Conservation (phyloP, 2,329 filamentous ascomycete species). For the Fusarium lyarnte region DNA sequence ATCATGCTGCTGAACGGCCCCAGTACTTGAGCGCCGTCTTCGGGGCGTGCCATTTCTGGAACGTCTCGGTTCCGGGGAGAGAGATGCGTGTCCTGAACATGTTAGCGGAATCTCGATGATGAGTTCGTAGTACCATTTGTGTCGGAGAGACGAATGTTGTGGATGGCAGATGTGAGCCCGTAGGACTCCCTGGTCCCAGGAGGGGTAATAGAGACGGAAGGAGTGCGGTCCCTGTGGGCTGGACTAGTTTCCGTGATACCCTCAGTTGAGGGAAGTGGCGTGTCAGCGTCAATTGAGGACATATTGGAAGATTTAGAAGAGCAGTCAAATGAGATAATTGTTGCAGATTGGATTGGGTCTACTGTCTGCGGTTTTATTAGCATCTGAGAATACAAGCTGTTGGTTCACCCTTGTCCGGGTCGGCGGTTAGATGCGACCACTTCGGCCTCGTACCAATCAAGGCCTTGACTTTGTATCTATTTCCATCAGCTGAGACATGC, state of each 20-base stretch:
- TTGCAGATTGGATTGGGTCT: not conserved
- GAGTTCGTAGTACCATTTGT: not conserved
- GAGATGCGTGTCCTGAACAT: not conserved
- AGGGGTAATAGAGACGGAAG: conserved; percentile 25
- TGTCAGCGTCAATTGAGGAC: not conserved
- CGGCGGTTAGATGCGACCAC: conserved; percentile 4
- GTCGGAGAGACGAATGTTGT: conserved; percentile 15
- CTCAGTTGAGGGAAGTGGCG: conserved; percentile 1
- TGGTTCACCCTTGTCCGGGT: not conserved
- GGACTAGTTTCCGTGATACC: not conserved
- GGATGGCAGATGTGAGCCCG: not conserved
- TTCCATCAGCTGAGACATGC: not conserved
- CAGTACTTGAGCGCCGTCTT: conserved; percentile 17
- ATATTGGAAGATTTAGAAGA: not conserved
- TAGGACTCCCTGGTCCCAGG: not conserved
- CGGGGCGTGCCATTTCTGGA: not conserved
- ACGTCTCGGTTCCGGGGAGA: conserved; percentile 12
- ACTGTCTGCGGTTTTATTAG: not conserved
- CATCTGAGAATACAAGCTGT: not conserved
- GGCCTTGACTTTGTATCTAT: not conserved
- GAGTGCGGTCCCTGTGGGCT: conserved; percentile 11
- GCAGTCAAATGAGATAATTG: not conserved
- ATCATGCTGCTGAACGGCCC: conserved; percentile 19
- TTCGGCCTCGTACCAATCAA: not conserved
- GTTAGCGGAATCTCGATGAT: not conserved